These are phyloP conservation scores for Penicillium capsulatum DNA, from an alignment of 2,329 filamentous ascomycete species.

Conservation along the genomic window DNA sequence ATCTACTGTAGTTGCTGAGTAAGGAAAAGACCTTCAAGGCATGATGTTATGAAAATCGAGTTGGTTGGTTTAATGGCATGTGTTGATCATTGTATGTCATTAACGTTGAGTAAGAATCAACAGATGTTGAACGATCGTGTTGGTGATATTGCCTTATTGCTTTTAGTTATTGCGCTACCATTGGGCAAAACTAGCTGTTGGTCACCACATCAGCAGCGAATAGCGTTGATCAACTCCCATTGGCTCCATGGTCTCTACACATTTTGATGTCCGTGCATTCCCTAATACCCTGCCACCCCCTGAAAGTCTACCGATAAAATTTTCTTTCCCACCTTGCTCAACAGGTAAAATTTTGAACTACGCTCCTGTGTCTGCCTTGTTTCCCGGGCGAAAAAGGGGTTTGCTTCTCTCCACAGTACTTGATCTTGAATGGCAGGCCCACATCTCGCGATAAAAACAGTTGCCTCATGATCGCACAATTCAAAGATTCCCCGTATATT, in stretches of 20 bases:
- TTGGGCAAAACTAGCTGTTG: conserved; percentile 1
- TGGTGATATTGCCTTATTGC: conserved; percentile 1
- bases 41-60: conserved; percentile 1
- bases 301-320: not conserved
- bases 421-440: not conserved
- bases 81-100: not conserved
- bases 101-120: not conserved
- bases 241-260: not conserved
- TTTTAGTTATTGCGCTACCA: not conserved
- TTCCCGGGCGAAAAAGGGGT: not conserved
- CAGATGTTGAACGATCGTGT: not conserved
- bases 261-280: not conserved
- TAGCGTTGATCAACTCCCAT: conserved; percentile 1
- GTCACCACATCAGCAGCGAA: not conserved
- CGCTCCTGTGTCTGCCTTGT: not conserved
- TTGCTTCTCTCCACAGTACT: conserved; percentile 1
- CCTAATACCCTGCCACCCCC: not conserved
- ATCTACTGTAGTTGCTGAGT: not conserved
- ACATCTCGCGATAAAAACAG: conserved; percentile 1
- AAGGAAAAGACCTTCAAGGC: not conserved
- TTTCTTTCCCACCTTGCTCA: not conserved
- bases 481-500: not conserved
- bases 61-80: not conserved
- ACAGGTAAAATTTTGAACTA: not conserved
- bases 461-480: not conserved